Evolutionary conservation across 306 rosid species (phyloP).

Genomic region (Nissolia schottii): DNA sequence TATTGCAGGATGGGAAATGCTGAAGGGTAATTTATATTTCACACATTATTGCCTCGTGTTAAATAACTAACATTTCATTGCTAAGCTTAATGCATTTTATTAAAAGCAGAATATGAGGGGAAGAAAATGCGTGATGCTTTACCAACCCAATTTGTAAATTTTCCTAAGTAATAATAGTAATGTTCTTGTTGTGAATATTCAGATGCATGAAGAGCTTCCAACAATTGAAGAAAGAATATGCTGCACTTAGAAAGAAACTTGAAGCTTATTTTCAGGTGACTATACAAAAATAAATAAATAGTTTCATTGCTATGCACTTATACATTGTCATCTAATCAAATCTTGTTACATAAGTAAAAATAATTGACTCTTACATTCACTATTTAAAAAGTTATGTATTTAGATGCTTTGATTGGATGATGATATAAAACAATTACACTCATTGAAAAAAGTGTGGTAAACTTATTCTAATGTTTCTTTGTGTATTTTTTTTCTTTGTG

Average conservation of each 20-base stretch:
- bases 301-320: too few relatives aligned
- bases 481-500: slow-evolving; percentile 10
- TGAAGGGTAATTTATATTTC: slow-evolving; percentile 62
- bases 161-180: background rate
- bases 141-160: background rate
- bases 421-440: too few relatives aligned
- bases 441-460: too few relatives aligned
- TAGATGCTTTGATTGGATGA: too few relatives aligned
- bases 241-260: slow-evolving; percentile 71
- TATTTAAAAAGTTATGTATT: too few relatives aligned
- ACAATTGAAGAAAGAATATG: slow-evolving; percentile 77
- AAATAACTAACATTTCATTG: background rate
- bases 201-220: slow-evolving; percentile 81
- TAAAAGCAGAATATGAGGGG: background rate
- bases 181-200: slow-evolving; percentile 25
- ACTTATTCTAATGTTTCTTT: background rate
- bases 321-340: too few relatives aligned
- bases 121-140: background rate
- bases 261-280: slow-evolving; percentile 89
- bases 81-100: background rate
- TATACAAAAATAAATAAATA: too few relatives aligned
- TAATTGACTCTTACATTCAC: too few relatives aligned
- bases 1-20: slow-evolving; percentile 65
- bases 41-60: background rate
- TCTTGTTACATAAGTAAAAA: too few relatives aligned